Evolutionary conservation across 2,329 filamentous ascomycete genomes (phyloP).

Genomic region (Aspergillus brasiliensis): DNA sequence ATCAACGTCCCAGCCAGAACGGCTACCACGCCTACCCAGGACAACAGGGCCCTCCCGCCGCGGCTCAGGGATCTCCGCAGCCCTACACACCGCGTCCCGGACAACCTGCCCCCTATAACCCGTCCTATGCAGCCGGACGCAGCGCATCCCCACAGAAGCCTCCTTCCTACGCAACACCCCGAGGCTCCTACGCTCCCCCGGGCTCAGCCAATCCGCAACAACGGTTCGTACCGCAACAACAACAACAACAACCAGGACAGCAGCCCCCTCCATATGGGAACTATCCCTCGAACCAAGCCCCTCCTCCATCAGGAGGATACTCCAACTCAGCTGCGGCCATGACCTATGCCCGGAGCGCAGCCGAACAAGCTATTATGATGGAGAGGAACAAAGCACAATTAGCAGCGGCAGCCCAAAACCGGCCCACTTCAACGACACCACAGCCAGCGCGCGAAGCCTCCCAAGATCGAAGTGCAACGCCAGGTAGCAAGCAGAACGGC

Average conservation of each 20-base stretch:
- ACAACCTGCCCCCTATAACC: constrained; percentile 36
- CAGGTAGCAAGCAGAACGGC: constrained; percentile 35
- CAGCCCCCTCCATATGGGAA: constrained; percentile 29
- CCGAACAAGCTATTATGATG: constrained; percentile 44
- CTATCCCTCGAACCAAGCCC: constrained; percentile 34
- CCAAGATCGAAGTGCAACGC: constrained; percentile 40
- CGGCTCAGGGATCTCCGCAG: constrained; percentile 37
- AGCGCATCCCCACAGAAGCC: constrained; percentile 38
- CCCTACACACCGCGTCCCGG: constrained; percentile 39
- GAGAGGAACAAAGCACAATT: constrained; percentile 43
- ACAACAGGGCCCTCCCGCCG: constrained; percentile 31
- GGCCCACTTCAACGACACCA: constrained; percentile 33
- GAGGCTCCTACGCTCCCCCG: constrained; percentile 39
- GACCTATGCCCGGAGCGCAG: constrained; percentile 42
- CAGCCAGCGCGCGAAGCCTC: constrained; percentile 35
- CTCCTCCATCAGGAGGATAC: constrained; percentile 32
- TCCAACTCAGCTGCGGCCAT: constrained; percentile 39
- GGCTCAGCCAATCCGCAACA: constrained; percentile 32
- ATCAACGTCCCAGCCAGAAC: constrained; percentile 43
- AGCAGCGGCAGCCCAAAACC: constrained; percentile 33
- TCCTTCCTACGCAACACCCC: constrained; percentile 35
- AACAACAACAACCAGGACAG: constrained; percentile 25
- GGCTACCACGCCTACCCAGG: constrained; percentile 36
- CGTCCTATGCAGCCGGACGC: constrained; percentile 27
- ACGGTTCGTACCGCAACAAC: constrained; percentile 32